Percentiles rank a stretch among this genome's conserved stretches.
Conservation (phyloP, 1,284 basidiomycete species). For the Malassezia restricta region DNA sequence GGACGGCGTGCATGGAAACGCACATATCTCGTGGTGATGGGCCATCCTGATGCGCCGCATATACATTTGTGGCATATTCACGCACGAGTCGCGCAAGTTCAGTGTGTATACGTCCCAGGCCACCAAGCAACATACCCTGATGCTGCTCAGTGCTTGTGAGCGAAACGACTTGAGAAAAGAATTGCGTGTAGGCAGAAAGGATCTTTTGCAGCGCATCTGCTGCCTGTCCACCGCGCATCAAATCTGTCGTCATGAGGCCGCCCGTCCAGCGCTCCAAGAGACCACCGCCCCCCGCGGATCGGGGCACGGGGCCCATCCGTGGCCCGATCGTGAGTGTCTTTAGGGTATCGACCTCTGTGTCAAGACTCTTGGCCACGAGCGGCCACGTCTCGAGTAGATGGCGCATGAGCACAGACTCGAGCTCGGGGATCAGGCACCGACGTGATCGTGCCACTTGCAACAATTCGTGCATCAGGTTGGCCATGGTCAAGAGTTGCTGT, state of each 20-base stretch:
- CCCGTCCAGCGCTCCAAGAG: constrained; percentile 6
- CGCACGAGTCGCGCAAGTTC: constrained; percentile 10
- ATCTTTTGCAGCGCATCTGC: background rate
- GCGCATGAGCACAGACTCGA: constrained; percentile 27
- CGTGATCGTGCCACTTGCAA: constrained; percentile 14
- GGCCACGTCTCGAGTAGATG: constrained; percentile 34
- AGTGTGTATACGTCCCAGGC: constrained; percentile 7
- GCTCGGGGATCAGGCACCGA: constrained; percentile 17
- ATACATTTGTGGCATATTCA: constrained; percentile 6
- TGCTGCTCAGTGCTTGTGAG: background rate
- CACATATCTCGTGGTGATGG: background rate
- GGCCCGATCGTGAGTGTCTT: background rate
- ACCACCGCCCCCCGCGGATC: background rate
- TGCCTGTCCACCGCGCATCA: background rate
- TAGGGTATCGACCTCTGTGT: constrained; percentile 26
- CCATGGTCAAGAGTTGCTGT: constrained; percentile 23
- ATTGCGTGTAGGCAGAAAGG: background rate
- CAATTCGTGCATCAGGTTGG: constrained; percentile 22
- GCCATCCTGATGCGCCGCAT: background rate
- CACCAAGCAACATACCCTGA: background rate
- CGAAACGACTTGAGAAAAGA: background rate
- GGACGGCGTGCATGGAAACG: background rate
- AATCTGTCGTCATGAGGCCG: constrained; percentile 2
- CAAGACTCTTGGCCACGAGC: constrained; percentile 23
- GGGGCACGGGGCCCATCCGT: background rate